phyloP scores from a whole-genome alignment of 169 alveolate species.

The Eimeria falciformis region DNA sequence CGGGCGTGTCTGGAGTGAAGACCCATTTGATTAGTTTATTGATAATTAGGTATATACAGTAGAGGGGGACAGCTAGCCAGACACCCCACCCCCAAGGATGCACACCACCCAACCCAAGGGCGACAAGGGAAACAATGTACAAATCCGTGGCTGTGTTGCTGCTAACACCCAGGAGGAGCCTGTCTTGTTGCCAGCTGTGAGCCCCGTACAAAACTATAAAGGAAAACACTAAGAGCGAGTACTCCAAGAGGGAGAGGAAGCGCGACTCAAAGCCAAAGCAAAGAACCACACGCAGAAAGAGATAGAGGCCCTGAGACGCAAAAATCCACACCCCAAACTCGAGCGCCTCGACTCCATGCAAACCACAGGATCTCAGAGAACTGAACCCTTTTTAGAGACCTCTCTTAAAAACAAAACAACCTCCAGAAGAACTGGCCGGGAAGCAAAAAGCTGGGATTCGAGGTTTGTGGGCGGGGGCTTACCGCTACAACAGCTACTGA shows the following conservation, averaged over 20 bases:
- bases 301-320: not conserved
- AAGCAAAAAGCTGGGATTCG: not conserved
- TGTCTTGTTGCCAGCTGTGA: not conserved
- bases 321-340: no score
- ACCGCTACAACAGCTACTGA: not conserved
- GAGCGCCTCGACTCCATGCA: no score
- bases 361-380: no score
- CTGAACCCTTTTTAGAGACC: no score
- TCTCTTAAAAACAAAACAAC: no score
- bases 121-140: conserved; percentile 11
- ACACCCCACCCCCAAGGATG: conserved; percentile 51
- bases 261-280: not conserved
- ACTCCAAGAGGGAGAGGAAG: not conserved
- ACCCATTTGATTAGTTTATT: conserved; percentile 14
- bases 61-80: conserved; percentile 46
- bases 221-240: not conserved
- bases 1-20: conserved; percentile 52
- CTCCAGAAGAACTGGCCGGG: not conserved
- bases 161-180: conserved; percentile 21
- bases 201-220: not conserved
- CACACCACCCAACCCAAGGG: conserved; percentile 25
- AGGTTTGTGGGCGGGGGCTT: not conserved
- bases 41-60: not conserved
- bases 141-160: conserved; percentile 17
- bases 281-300: not conserved